Percentiles rank a stretch among this genome's conserved stretches.
Conservation (phyloP, 2,329 filamentous ascomycete species). For the Fusarium nodosum region DNA sequence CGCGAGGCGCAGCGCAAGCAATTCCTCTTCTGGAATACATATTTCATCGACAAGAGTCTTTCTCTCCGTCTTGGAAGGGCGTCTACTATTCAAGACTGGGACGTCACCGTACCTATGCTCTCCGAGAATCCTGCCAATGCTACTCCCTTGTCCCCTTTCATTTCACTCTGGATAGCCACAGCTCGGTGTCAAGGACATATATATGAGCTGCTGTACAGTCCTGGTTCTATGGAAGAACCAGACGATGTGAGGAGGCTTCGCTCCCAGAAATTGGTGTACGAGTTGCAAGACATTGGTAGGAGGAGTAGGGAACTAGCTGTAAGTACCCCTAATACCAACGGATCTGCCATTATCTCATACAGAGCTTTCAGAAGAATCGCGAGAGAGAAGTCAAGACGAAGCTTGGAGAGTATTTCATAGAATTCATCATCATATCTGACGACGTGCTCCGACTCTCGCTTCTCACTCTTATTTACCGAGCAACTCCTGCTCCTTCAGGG, state of each 20-base stretch:
- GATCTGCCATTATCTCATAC: constrained; percentile 7
- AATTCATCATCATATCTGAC: constrained; percentile 56
- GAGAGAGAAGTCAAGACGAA: constrained; percentile 43
- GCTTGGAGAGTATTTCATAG: constrained; percentile 52
- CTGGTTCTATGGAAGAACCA: constrained; percentile 56
- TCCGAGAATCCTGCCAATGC: constrained; percentile 52
- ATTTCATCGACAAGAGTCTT: constrained; percentile 68
- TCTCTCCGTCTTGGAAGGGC: constrained; percentile 67
- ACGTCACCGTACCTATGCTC: constrained; percentile 61
- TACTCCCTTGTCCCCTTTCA: constrained; percentile 52
- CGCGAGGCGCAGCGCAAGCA: constrained; percentile 42
- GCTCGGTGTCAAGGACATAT: constrained; percentile 69
- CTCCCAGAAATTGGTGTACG: constrained; percentile 51
- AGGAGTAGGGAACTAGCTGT: constrained; percentile 37
- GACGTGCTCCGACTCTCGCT: constrained; percentile 59
- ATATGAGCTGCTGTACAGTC: constrained; percentile 67
- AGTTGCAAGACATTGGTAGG: constrained; percentile 50
- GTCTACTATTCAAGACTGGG: constrained; percentile 68
- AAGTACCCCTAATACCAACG: not conserved
- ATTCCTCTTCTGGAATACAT: constrained; percentile 69
- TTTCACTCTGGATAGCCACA: constrained; percentile 64
- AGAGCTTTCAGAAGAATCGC: constrained; percentile 28
- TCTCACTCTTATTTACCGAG: constrained; percentile 60
- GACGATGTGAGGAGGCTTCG: constrained; percentile 53
- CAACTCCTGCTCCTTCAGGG: constrained; percentile 50